Conservation (phyloP, 2,329 filamentous ascomycete genomes). For the Knufia petricola region DNA sequence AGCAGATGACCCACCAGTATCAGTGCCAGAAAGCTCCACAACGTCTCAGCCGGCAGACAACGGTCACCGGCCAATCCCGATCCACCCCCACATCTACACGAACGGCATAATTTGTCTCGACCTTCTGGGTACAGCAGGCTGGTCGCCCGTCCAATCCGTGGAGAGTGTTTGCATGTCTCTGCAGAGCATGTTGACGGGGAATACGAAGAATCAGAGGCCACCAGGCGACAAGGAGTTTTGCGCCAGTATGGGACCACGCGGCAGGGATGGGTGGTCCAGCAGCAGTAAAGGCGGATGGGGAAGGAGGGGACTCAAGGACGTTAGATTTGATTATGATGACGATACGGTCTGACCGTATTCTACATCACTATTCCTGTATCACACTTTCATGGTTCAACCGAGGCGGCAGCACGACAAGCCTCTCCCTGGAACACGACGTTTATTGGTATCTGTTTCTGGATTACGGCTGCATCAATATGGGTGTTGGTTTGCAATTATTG, state of each 20-base stretch:
- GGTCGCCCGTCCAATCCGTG: conserved; percentile 94
- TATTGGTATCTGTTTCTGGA: no score
- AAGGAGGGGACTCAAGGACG: conserved; percentile 69
- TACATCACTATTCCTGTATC: no score
- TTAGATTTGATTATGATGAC: conserved; percentile 91
- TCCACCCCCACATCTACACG: conserved; percentile 95
- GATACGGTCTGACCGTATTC: conserved; percentile 64
- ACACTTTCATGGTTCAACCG: no score
- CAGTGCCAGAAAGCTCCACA: not conserved
- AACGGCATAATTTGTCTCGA: conserved; percentile 99
- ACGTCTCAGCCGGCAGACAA: conserved; percentile 13
- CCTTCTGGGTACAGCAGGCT: conserved; percentile 75
- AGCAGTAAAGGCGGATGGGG: conserved; percentile 11
- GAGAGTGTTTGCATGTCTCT: conserved; percentile 95
- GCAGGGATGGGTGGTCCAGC: conserved; percentile 19
- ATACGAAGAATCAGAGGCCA: conserved; percentile 81
- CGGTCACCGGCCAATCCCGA: conserved; percentile 58
- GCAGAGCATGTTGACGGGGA: conserved; percentile 96
- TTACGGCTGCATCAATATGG: no score
- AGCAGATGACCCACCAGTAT: conserved; percentile 1
- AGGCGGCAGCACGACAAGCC: no score
- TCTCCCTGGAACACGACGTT: no score
- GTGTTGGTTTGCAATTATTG: no score
- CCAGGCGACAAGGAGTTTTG: conserved; percentile 88
- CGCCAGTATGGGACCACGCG: conserved; percentile 25